Percentiles rank a stretch among this genome's conserved stretches.
phyloP scores from a whole-genome alignment of 805 yeast species.

The Candida andamanensis region DNA sequence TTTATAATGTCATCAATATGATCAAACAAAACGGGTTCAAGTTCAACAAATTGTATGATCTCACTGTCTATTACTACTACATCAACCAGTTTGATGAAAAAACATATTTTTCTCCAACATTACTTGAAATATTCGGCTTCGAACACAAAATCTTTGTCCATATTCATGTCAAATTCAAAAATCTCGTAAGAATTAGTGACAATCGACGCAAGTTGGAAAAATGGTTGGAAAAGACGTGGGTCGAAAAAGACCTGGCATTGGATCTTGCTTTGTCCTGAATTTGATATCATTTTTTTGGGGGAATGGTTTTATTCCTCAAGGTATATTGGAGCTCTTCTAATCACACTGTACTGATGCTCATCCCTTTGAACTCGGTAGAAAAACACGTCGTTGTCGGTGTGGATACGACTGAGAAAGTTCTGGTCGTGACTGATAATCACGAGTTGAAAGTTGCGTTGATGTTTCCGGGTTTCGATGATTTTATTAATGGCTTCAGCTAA shows the following conservation, averaged over 20 bases:
- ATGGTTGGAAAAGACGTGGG: constrained; percentile 77
- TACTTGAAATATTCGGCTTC: constrained; percentile 26
- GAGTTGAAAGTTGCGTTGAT: constrained; percentile 85
- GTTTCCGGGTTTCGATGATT: constrained; percentile 68
- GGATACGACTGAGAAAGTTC: constrained; percentile 77
- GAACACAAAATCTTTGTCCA: constrained; percentile 30
- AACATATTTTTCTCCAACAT: constrained; percentile 20
- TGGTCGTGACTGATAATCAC: constrained; percentile 97
- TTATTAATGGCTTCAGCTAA: constrained; percentile 74
- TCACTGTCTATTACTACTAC: constrained; percentile 44
- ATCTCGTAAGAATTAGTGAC: constrained; percentile 44
- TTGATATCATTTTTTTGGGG: constrained; percentile 1
- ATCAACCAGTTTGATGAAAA: constrained; percentile 2
- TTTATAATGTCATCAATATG: constrained; percentile 45
- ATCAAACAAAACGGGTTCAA: constrained; percentile 29
- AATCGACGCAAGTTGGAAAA: constrained; percentile 56
- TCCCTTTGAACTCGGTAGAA: constrained; percentile 80
- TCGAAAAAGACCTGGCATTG: constrained; percentile 67
- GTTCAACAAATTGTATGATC: constrained; percentile 48
- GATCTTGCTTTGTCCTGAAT: constrained; percentile 5
- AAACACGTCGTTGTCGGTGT: constrained; percentile 84
- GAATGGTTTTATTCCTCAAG: constrained; percentile 31
- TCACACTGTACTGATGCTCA: constrained; percentile 74
- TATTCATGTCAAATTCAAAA: constrained; percentile 45
- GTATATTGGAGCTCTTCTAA: constrained; percentile 44